phyloP scores from a whole-genome alignment of 176 grass and related monocot species.

The Rhynchospora breviuscula region DNA sequence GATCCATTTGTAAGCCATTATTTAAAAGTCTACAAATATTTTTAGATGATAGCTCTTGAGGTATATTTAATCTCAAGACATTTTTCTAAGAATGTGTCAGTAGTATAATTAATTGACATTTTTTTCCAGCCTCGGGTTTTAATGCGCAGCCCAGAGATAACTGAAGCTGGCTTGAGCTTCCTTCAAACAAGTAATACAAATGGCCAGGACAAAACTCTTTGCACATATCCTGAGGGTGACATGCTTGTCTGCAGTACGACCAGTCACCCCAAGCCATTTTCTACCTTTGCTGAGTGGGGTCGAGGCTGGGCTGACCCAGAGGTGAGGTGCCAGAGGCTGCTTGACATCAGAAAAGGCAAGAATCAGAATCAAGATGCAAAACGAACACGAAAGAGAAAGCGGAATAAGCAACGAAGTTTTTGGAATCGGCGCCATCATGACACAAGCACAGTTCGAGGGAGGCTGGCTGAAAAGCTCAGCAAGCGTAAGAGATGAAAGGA shows the following conservation, averaged over 20 bases:
- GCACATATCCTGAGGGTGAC: constrained; percentile 53
- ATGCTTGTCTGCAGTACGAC: constrained; percentile 33
- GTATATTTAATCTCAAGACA: constrained; percentile 7
- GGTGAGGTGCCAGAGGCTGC: constrained; percentile 57
- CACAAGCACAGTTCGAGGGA: constrained; percentile 33
- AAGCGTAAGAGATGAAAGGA: constrained; percentile 20
- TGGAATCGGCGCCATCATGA: constrained; percentile 22
- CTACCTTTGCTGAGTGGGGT: constrained; percentile 59
- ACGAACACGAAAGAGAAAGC: constrained; percentile 25
- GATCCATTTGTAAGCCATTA: constrained; percentile 61
- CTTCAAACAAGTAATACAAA: constrained; percentile 33
- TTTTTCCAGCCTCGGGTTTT: constrained; percentile 55
- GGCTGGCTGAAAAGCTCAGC: constrained; percentile 36
- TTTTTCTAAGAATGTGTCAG: not conserved
- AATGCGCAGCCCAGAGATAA: constrained; percentile 60
- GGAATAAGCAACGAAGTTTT: constrained; percentile 29
- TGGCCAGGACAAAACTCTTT: constrained; percentile 26
- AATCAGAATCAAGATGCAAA: not conserved
- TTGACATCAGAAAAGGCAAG: constrained; percentile 24
- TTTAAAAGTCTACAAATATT: not conserved
- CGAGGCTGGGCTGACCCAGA: constrained; percentile 89
- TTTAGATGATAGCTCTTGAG: constrained; percentile 4
- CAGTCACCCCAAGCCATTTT: constrained; percentile 27
- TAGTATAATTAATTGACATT: not conserved
- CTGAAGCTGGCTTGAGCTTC: constrained; percentile 40